A percentile compares a stretch with the other conserved stretches of the same genome.
Conservation (phyloP, 257 asterid genomes). For the Pogostemon cablin region DNA sequence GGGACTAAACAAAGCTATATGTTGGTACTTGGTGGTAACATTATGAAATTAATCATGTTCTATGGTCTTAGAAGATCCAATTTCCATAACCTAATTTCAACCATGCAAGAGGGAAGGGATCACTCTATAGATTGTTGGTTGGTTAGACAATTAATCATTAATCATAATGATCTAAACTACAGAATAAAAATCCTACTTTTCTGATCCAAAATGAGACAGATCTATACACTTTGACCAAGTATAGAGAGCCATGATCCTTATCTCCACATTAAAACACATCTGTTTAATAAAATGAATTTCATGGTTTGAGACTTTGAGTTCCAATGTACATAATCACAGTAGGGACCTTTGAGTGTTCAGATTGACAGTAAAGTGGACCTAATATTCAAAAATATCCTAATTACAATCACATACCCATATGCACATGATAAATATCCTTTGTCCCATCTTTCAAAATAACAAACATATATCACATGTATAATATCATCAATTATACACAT, state of each 20-base stretch:
- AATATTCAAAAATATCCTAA: too few relatives aligned
- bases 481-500: not conserved
- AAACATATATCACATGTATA: not conserved
- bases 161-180: not conserved
- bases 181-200: not conserved
- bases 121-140: not conserved
- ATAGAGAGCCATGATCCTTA: not conserved
- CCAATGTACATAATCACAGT: not conserved
- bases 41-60: conserved; percentile 4
- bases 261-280: not conserved
- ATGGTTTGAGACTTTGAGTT: not conserved
- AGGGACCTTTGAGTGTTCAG: not conserved
- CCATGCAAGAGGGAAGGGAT: not conserved
- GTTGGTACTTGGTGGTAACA: not conserved
- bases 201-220: not conserved
- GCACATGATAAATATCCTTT: not conserved
- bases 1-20: not conserved
- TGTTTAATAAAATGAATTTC: not conserved
- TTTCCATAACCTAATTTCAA: not conserved
- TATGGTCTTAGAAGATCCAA: not conserved
- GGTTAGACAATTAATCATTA: not conserved
- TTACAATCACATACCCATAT: too few relatives aligned
- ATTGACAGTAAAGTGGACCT: not conserved
- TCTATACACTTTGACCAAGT: not conserved
- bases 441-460: not conserved